A percentile compares a stretch with the other conserved stretches of the same genome.
These are phyloP conservation scores for Lactifluus pinguis DNA, from an alignment of 768 basidiomycete species.

Conservation along the genomic window DNA sequence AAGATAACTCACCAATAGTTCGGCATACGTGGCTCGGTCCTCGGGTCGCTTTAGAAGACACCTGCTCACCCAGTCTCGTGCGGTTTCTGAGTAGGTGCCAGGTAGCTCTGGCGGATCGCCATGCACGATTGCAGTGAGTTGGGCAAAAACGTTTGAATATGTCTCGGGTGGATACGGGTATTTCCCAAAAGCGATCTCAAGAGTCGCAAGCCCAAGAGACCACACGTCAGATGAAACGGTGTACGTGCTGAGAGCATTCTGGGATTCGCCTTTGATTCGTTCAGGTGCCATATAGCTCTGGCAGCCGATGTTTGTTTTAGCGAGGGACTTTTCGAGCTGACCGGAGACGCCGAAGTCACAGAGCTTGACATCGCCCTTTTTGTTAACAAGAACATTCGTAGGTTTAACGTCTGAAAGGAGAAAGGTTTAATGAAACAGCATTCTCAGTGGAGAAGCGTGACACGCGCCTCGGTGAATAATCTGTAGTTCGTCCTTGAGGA, in stretches of 20 bases:
- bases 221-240: constrained; percentile 96
- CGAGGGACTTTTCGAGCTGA: constrained; percentile 90
- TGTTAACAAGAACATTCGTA: constrained; percentile 87
- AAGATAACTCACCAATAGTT: constrained; percentile 48
- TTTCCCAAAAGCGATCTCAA: constrained; percentile 82
- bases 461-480: constrained; percentile 63
- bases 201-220: constrained; percentile 90
- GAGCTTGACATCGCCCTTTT: constrained; percentile 82
- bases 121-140: constrained; percentile 92
- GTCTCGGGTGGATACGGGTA: constrained; percentile 99
- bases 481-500: constrained; percentile 90
- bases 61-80: constrained; percentile 71
- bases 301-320: constrained; percentile 98
- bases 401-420: constrained; percentile 73
- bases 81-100: constrained; percentile 52
- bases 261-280: constrained; percentile 90
- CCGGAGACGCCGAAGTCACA: constrained; percentile 99
- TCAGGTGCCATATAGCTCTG: constrained; percentile 99
- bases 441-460: neutral
- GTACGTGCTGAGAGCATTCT: constrained; percentile 79
- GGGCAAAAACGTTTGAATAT: constrained; percentile 94
- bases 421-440: neutral
- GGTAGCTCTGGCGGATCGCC: constrained; percentile 88
- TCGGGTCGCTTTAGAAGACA: constrained; percentile 81
- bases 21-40: constrained; percentile 70